Base-by-base conservation (phyloP, 306 rosid species). In the Neltuma alba region DNA sequence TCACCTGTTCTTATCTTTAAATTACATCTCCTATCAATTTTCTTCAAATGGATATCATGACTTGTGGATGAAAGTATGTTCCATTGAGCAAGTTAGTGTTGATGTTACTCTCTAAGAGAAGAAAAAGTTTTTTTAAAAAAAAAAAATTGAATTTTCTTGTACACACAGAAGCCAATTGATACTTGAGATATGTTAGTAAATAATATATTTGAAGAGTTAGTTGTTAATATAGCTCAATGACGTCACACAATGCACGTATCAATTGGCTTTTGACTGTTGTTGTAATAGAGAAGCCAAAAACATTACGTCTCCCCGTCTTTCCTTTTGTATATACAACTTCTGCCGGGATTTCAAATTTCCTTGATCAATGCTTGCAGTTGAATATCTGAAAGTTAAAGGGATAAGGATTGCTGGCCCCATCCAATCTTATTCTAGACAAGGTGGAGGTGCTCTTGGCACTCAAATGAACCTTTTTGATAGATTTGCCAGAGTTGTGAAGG, bases 401-500 rank as follows among this genome's bases (percentile, higher is more conserved):
- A 42, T 87, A 72, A 88, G 73, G 83, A 73, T 84, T 47, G 76
- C 83, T 73, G 78, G 84, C 70, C 86, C 88, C 16, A 77, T 34
- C 47, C 84, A 61, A 60, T 41, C 48, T 25, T 70, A 74, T 52
- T 81, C 70, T 13, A 74, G 88, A 72, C 85, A 74, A 55, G 75
- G 90, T 15, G 93, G 93, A 41, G 98, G 97, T 74, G 90, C 94
- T 64, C 88, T 94, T 71, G 92, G 90, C 79, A 88, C 91, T 23
- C 81, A 88, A 25, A 92, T 92, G 98, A 94, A 90, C 83, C 90
- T 94, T 28, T 94, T 94, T 70, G 98, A 92, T 31, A 91, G 98
- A 75, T 89, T 94, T 80, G 82, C 98, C 18, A 90, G 98, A 86
- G 94, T 94, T 72, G 86, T 93, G 66, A 91, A 93, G 98, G 97